These are phyloP conservation scores for Claviceps purpurea DNA, from an alignment of 2,329 filamentous ascomycete genomes.

Conservation along the genomic window DNA sequence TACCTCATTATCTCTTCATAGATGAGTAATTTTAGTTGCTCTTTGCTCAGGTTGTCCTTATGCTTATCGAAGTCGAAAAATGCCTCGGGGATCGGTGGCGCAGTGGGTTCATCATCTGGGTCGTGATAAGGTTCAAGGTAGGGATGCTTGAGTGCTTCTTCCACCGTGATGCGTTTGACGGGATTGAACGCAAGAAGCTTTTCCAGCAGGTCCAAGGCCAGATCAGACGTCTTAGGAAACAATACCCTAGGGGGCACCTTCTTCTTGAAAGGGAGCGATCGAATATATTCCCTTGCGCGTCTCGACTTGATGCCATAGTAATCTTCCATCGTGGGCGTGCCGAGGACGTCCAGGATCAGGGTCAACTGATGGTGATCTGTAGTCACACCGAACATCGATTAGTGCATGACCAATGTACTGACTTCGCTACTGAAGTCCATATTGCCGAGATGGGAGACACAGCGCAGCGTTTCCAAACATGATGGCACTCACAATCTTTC, in stretches of 20 bases:
- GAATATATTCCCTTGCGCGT: constrained; percentile 93
- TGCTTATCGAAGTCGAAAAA: constrained; percentile 99
- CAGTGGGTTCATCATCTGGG: constrained; percentile 94
- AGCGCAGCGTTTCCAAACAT: neutral
- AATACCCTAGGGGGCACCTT: constrained; percentile 96
- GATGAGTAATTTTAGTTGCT: constrained; percentile 93
- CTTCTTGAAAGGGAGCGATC: constrained; percentile 97
- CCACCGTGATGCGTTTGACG: constrained; percentile 94
- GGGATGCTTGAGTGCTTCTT: constrained; percentile 92
- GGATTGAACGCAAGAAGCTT: constrained; percentile 96
- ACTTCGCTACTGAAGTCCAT: neutral
- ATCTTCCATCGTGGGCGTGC: constrained; percentile 98
- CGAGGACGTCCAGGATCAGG: constrained; percentile 90
- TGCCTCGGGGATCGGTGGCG: constrained; percentile 90
- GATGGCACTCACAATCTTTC: constrained; percentile 68
- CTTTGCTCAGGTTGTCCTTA: constrained; percentile 96
- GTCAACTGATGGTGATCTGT: constrained; percentile 95
- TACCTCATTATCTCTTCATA: constrained; percentile 86
- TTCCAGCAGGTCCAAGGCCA: constrained; percentile 86
- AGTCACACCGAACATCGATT: neutral
- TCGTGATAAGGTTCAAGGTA: constrained; percentile 99
- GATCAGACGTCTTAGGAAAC: constrained; percentile 98
- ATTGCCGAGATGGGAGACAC: neutral
- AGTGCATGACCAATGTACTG: neutral
- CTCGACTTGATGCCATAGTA: constrained; percentile 99